Base-by-base conservation (phyloP, 805 yeast genomes). In the Lachancea kluyveri region DNA sequence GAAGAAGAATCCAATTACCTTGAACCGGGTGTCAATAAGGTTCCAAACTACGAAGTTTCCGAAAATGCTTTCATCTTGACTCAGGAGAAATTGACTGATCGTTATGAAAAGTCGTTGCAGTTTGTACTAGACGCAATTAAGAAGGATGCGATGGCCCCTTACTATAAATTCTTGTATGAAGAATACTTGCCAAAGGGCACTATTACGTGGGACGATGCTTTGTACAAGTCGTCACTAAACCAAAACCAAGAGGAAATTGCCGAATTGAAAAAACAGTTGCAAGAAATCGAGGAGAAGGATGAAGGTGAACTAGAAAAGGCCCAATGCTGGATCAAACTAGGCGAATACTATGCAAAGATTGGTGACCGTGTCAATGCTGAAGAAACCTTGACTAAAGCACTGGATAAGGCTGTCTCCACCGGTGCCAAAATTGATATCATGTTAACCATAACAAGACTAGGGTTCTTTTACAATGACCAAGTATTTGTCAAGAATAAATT, bases 391-490 rank as follows among this genome's bases (percentile, higher is more conserved):
- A 70, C 75, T 38, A 80, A 78, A 50, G 87, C 95, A 2, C 67
- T 77, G 38, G 87, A 79, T 30, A 63, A 79, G 45, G 77, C 95
- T 0, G 90, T 90, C 23, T 79, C 90, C 17, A 74, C 94, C 0
- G 97, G 97, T 5, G 68, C 84, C 20, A 90, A 90, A 58, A 90
- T 92, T 52, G 98, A 92, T 55, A 72, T 87, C 31, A 64, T 76
- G 37, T 70, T 92, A 49, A 77, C 95, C 8, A 75, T 90, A 42
- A 71, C 87, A 9, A 76, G 97, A 57, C 59, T 92, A 34, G 96
- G 94, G n/a, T 79, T 87, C 48, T 87, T 92, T 57, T 90, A 72
- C 58, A 78, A 79, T 50, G 95, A 92, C 60, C 77, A 77, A 52
- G 59, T 64, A 5, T 74, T 74, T 42, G 79, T 82, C 26, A 72